These are phyloP conservation scores for Phialocephala sp. DNA, from an alignment of 2,329 filamentous ascomycete genomes.

Conservation along the genomic window DNA sequence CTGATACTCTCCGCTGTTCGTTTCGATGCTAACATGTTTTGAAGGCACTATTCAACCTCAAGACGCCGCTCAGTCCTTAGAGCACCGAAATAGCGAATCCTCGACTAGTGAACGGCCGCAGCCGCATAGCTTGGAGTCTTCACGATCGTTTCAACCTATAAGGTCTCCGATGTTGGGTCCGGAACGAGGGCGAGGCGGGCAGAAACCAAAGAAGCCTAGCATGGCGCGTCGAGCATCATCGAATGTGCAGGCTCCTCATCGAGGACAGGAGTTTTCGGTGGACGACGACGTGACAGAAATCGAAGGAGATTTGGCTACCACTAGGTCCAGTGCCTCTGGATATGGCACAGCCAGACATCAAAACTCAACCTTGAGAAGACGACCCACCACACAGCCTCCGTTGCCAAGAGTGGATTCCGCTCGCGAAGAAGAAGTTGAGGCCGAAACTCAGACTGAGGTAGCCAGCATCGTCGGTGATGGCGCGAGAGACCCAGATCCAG, in stretches of 20 bases:
- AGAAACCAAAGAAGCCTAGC: constrained; percentile 64
- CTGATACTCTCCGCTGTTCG: not conserved
- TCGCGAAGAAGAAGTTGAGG: constrained; percentile 51
- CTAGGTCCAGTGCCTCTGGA: constrained; percentile 46
- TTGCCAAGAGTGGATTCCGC: constrained; percentile 55
- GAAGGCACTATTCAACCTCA: constrained; percentile 37
- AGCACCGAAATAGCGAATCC: constrained; percentile 40
- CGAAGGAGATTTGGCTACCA: constrained; percentile 64
- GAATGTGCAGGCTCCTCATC: constrained; percentile 71
- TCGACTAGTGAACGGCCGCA: constrained; percentile 38
- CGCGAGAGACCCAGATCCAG: not conserved
- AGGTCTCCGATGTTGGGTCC: constrained; percentile 43
- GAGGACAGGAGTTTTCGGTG: constrained; percentile 86
- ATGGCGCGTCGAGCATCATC: constrained; percentile 78
- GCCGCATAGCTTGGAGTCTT: constrained; percentile 39
- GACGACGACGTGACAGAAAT: constrained; percentile 88
- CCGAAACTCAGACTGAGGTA: constrained; percentile 31
- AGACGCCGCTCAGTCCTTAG: constrained; percentile 22
- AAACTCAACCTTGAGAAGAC: constrained; percentile 55
- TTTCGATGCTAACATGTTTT: constrained; percentile 13
- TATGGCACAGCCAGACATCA: constrained; percentile 51
- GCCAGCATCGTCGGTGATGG: constrained; percentile 29
- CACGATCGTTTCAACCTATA: constrained; percentile 36
- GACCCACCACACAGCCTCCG: constrained; percentile 51
- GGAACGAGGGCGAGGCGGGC: constrained; percentile 42